phyloP scores from a whole-genome alignment of 2,329 filamentous ascomycete genomes.

The Fusarium nurragi region DNA sequence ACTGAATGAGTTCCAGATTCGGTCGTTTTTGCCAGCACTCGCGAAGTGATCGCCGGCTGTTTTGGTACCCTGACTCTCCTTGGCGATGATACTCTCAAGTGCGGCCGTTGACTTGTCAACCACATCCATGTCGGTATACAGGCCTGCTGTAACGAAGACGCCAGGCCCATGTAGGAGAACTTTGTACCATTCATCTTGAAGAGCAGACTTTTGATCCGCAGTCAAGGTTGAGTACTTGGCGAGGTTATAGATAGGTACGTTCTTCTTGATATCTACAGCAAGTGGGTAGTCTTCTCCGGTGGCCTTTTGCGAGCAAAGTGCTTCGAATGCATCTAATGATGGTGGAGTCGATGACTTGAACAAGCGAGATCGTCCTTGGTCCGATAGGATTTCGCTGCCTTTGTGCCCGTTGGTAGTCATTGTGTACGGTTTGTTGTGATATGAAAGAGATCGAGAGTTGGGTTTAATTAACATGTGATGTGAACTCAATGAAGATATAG shows the following conservation, averaged over 20 bases:
- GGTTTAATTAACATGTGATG: neutral
- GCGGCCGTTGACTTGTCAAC: conserved; percentile 59
- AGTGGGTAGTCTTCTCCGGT: conserved; percentile 57
- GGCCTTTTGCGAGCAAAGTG: conserved; percentile 54
- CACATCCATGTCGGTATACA: conserved; percentile 56
- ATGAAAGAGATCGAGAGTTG: neutral
- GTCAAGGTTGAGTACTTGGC: conserved; percentile 45
- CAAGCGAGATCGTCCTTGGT: conserved; percentile 29
- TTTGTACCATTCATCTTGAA: conserved; percentile 70
- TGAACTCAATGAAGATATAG: conserved; percentile 1
- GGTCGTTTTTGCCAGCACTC: conserved; percentile 62
- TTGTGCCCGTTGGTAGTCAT: conserved; percentile 18
- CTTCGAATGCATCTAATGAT: conserved; percentile 55
- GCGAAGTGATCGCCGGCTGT: conserved; percentile 70
- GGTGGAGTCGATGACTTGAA: conserved; percentile 45
- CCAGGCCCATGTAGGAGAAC: conserved; percentile 66
- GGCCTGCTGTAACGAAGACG: conserved; percentile 65
- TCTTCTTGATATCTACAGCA: conserved; percentile 55
- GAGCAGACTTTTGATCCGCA: conserved; percentile 41
- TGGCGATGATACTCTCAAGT: conserved; percentile 59
- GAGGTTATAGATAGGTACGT: conserved; percentile 66
- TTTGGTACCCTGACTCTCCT: conserved; percentile 50
- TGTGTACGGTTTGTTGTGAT: neutral
- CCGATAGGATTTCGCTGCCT: neutral
- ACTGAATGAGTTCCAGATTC: conserved; percentile 73